phyloP scores from a whole-genome alignment of 1,284 basidiomycete species.

The Mrakiaceae sp. region DNA sequence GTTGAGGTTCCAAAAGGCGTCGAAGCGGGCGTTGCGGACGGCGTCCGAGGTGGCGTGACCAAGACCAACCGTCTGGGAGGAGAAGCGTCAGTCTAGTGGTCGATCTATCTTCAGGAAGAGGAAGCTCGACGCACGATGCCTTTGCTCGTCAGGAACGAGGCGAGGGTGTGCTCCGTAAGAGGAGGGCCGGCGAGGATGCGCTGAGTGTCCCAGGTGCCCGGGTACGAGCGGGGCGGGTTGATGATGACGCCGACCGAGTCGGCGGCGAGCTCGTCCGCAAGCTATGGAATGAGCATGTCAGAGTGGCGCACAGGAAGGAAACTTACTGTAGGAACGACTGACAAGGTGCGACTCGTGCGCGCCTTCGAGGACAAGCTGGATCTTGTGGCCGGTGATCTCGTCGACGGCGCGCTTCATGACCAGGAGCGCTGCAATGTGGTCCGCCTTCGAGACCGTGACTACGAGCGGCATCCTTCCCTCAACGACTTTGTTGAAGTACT shows the following conservation, averaged over 20 bases:
- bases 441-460: slow-evolving; percentile 46
- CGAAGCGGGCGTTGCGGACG: slow-evolving; percentile 2
- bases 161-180: slow-evolving; percentile 36
- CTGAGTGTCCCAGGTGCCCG: slow-evolving; percentile 54
- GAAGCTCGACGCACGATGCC: neutral
- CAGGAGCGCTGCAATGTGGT: slow-evolving; percentile 59
- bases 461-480: slow-evolving; percentile 53
- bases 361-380: slow-evolving; percentile 1
- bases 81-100: neutral
- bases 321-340: neutral
- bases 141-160: slow-evolving; percentile 5
- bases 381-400: neutral
- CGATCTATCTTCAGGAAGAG: neutral
- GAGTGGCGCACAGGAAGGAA: slow-evolving; percentile 42
- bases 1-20: neutral
- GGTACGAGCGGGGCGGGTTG: slow-evolving; percentile 49
- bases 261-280: slow-evolving; percentile 59
- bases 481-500: neutral
- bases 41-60: neutral
- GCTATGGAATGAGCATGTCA: slow-evolving; percentile 29
- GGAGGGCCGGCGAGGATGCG: slow-evolving; percentile 60
- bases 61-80: neutral
- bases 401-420: slow-evolving; percentile 60
- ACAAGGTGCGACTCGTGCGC: slow-evolving; percentile 7
- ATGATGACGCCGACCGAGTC: slow-evolving; percentile 63